Base-by-base conservation (phyloP, 1,139 yeast genomes). In the Groenewaldozyma auringiensis region DNA sequence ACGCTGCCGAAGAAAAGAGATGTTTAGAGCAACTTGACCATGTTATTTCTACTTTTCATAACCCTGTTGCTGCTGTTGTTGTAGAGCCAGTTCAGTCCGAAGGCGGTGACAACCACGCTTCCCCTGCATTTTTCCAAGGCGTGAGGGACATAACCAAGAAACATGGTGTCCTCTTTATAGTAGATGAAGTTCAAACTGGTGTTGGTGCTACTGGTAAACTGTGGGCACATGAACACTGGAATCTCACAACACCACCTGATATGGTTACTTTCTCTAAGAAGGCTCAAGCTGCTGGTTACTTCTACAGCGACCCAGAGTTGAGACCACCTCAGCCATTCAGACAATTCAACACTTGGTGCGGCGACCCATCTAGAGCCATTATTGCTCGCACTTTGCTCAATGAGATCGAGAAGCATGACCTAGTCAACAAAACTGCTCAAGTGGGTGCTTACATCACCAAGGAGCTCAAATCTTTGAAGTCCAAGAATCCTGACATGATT, bases 281-380 rank as follows among this genome's bases (percentile, higher is more conserved):
- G 71, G 82, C 83, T 71, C 94, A 84, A 69, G 79, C 88, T 37
- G 92, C 94, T 36, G 94, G 94, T 46, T 84, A 79, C 75, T 83
- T 74, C 72, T 84, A 79, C 75, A 76, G 76, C 58, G 77, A 80
- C 69, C 78, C 82, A 36, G 81, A 78, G 53, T 67, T 84, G 53
- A 72, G 81, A 53, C 94, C 94, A 55, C 72, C 77, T 63, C 59
- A 70, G 63, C 78, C 94, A 41, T 83, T 81, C 74, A 80, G 94
- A 65, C 92, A 83, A 71, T 83, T 83, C 74, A 83, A 83, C 78
- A 83, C 94, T 50, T 83, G 94, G 94, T 82, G 89, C 66, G 94
- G 94, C 57, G 94, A 83, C 70, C 88, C 92, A 61, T 79, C 87
- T 50, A 79, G 83, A 68, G 77, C 84, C 60, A 69, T 83, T 56